Evolutionary conservation across 257 asterid species (phyloP).

Genomic region (Gynochthodes officinalis): DNA sequence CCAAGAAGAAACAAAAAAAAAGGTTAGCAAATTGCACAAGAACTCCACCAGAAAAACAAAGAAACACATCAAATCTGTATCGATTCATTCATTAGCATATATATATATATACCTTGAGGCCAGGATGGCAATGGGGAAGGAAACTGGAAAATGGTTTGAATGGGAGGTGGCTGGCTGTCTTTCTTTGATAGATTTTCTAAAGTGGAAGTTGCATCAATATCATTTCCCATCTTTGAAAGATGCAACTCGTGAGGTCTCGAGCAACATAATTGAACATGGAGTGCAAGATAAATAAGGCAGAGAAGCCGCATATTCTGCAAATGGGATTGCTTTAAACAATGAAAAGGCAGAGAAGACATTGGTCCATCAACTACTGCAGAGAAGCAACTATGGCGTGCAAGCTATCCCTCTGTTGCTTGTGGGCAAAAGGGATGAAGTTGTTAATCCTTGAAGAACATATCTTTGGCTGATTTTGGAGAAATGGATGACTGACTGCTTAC

Average conservation of each 20-base stretch:
- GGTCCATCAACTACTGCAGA: background rate
- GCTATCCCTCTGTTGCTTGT: conserved; percentile 12
- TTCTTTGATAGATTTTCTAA: conserved; percentile 29
- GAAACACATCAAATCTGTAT: background rate
- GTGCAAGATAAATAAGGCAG: conserved; percentile 21
- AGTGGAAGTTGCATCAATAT: conserved; percentile 7
- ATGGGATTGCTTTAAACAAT: conserved; percentile 4
- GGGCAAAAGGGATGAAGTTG: background rate
- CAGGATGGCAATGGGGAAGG: conserved; percentile 69
- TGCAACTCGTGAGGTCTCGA: conserved; percentile 15
- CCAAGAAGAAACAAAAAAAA: background rate
- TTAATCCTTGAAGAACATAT: conserved; percentile 4
- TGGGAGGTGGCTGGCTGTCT: conserved; percentile 35
- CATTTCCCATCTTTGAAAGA: conserved; percentile 34
- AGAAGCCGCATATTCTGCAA: conserved; percentile 30
- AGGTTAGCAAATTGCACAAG: background rate
- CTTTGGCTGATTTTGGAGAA: background rate
- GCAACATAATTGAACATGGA: conserved; percentile 17
- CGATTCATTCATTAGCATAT: background rate
- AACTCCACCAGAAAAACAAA: background rate
- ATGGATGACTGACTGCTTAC: background rate
- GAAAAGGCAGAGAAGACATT: background rate
- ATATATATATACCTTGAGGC: conserved; percentile 69
- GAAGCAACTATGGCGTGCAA: conserved; percentile 16
- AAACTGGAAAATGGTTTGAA: conserved; percentile 48